Conservation (phyloP, 2,329 filamentous ascomycete genomes). For the Chrysoporthe deuterocubensis region DNA sequence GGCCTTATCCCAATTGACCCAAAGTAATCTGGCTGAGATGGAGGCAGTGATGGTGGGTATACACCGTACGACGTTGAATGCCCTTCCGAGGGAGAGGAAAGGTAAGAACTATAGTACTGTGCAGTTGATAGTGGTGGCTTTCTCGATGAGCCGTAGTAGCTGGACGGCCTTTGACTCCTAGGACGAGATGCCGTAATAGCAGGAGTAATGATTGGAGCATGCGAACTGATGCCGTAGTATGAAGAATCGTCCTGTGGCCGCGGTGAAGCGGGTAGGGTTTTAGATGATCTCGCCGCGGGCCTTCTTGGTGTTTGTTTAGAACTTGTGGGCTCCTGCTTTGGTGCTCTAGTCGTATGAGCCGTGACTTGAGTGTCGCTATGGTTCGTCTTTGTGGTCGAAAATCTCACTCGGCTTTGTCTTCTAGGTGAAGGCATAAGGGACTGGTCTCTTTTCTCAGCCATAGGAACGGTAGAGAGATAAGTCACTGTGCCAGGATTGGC, state of each 20-base stretch:
- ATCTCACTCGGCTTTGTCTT: background rate
- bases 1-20: background rate
- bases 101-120: background rate
- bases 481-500: background rate
- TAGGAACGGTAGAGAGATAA: too few relatives aligned
- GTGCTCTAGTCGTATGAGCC: background rate
- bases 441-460: background rate
- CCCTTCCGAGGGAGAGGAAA: too few relatives aligned
- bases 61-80: too few relatives aligned
- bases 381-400: background rate
- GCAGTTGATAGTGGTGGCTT: background rate
- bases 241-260: background rate
- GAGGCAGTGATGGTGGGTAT: too few relatives aligned
- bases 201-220: background rate
- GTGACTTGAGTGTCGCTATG: background rate
- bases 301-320: background rate
- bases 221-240: background rate
- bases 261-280: background rate
- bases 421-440: background rate
- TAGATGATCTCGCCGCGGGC: background rate
- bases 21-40: background rate
- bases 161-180: background rate
- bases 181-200: background rate
- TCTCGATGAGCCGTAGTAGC: background rate
- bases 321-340: background rate